phyloP scores from a whole-genome alignment of 768 basidiomycete genomes.

The Xerocomus potaroensis region DNA sequence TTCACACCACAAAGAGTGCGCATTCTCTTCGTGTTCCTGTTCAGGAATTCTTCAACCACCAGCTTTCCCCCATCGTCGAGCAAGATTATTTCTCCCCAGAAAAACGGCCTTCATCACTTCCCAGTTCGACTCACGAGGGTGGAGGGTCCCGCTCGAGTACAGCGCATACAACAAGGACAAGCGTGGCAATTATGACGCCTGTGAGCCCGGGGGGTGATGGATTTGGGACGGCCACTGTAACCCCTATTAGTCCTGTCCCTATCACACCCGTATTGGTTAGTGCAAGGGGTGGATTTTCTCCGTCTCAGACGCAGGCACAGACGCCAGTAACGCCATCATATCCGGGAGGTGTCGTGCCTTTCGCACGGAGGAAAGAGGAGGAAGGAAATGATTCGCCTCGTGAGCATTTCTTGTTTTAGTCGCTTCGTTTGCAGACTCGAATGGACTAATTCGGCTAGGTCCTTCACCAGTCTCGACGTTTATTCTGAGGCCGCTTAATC shows the following conservation, averaged over 20 bases:
- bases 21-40: constrained; percentile 41
- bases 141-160: constrained; percentile 24
- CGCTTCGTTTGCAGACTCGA: background rate
- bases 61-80: constrained; percentile 64
- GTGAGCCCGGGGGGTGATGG: constrained; percentile 20
- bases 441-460: constrained; percentile 28
- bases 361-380: constrained; percentile 26
- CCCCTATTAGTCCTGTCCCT: constrained; percentile 28
- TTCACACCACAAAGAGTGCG: constrained; percentile 34
- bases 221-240: constrained; percentile 21
- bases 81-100: constrained; percentile 58
- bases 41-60: constrained; percentile 30
- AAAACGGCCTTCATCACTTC: constrained; percentile 34
- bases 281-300: constrained; percentile 12
- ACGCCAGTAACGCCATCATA: constrained; percentile 22
- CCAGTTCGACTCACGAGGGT: constrained; percentile 23
- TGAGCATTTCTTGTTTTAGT: constrained; percentile 28
- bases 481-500: constrained; percentile 59
- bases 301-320: constrained; percentile 15
- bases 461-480: constrained; percentile 55
- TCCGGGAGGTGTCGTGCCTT: constrained; percentile 20
- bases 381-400: constrained; percentile 34
- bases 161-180: constrained; percentile 34
- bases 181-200: constrained; percentile 24
- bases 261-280: constrained; percentile 23